Conservation (phyloP, 2,329 filamentous ascomycete genomes). For the Fusarium anthophilum region DNA sequence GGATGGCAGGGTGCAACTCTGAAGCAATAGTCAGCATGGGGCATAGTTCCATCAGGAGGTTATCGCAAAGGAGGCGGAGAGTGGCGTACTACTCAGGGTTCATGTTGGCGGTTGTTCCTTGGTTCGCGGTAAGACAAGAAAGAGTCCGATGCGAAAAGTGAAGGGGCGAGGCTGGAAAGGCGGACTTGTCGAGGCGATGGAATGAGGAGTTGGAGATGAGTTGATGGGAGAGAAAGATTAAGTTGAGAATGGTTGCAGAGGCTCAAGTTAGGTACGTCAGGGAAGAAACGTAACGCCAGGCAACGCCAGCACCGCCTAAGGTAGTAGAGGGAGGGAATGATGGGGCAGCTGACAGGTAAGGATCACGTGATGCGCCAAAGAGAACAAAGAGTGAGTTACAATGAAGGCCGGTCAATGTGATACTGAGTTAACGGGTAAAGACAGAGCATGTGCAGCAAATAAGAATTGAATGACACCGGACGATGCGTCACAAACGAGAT, state of each 20-base stretch:
- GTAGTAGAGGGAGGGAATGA: slow-evolving; percentile 23
- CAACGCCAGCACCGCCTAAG: slow-evolving; percentile 39
- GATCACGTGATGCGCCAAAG: slow-evolving; percentile 40
- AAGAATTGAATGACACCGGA: neutral
- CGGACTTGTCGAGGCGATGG: slow-evolving; percentile 28
- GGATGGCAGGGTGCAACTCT: slow-evolving; percentile 39
- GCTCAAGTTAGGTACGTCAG: slow-evolving; percentile 51
- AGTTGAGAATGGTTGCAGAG: slow-evolving; percentile 43
- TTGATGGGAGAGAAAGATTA: slow-evolving; percentile 40
- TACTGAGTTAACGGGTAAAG: neutral
- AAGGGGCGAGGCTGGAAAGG: slow-evolving; percentile 4
- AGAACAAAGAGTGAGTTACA: slow-evolving; percentile 13
- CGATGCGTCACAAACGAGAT: neutral
- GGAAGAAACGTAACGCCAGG: slow-evolving; percentile 46
- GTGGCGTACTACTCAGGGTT: slow-evolving; percentile 89
- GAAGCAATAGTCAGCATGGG: slow-evolving; percentile 39
- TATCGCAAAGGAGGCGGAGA: slow-evolving; percentile 44
- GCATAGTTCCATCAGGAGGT: slow-evolving; percentile 43
- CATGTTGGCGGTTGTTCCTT: slow-evolving; percentile 67
- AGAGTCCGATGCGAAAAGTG: slow-evolving; percentile 5
- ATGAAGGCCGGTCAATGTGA: neutral
- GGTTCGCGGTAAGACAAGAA: slow-evolving; percentile 17
- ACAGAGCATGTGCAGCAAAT: slow-evolving; percentile 1
- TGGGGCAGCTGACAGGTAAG: slow-evolving; percentile 38
- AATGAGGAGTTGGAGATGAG: slow-evolving; percentile 40